phyloP scores from a whole-genome alignment of 2,329 filamentous ascomycete genomes.

The Pestalotiopsis sp. region DNA sequence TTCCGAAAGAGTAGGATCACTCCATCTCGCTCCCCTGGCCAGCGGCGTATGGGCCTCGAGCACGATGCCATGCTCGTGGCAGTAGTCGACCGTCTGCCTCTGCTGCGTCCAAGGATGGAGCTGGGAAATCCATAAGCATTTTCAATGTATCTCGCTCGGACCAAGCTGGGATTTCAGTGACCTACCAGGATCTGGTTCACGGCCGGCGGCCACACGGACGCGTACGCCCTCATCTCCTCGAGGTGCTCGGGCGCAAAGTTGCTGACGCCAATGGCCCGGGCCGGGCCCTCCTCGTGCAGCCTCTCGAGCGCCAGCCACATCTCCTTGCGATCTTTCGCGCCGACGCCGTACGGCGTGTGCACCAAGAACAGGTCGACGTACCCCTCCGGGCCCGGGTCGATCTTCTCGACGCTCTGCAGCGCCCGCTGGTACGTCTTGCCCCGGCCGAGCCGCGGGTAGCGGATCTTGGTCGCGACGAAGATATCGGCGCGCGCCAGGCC shows the following conservation, averaged over 20 bases:
- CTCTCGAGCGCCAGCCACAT: constrained; percentile 70
- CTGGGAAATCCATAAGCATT: constrained; percentile 36
- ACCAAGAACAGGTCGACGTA: constrained; percentile 45
- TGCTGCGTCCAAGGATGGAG: constrained; percentile 73
- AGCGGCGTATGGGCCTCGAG: constrained; percentile 57
- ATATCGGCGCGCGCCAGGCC: constrained; percentile 55
- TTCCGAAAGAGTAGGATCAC: constrained; percentile 58
- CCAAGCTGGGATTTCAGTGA: neutral
- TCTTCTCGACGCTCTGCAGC: constrained; percentile 61
- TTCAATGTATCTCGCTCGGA: neutral
- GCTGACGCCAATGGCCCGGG: constrained; percentile 63
- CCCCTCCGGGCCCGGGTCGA: constrained; percentile 27
- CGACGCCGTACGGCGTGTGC: constrained; percentile 61
- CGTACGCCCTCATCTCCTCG: constrained; percentile 68
- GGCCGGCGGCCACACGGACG: constrained; percentile 65
- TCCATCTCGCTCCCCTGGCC: constrained; percentile 63
- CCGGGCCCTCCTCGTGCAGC: constrained; percentile 59
- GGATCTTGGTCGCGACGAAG: constrained; percentile 66
- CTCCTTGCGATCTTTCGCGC: constrained; percentile 52
- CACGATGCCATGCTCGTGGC: constrained; percentile 61
- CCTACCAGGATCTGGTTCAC: constrained; percentile 65
- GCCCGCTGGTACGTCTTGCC: constrained; percentile 56
- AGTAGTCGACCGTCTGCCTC: constrained; percentile 46
- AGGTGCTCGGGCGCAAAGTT: constrained; percentile 72
- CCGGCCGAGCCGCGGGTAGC: constrained; percentile 37